Conservation (phyloP, 129 eudicot species). For the Arctium minus region DNA sequence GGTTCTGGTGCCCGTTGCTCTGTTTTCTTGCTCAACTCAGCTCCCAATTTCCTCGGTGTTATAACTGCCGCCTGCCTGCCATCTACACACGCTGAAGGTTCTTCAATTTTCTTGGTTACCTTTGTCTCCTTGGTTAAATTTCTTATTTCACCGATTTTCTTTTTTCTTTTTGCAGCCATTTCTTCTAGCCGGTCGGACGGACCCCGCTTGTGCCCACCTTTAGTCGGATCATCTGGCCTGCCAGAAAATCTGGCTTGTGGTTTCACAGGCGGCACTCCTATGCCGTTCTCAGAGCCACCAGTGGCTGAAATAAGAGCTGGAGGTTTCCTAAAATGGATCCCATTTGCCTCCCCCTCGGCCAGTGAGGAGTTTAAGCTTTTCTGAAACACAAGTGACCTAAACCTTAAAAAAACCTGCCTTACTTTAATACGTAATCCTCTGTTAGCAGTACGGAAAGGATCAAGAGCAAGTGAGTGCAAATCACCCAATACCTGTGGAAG, state of each 20-base stretch:
- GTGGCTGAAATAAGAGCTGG: not conserved
- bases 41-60: conserved; percentile 11
- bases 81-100: conserved; percentile 19
- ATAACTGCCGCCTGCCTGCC: conserved; percentile 30
- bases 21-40: conserved; percentile 34
- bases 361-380: conserved; percentile 46
- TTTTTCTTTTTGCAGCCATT: conserved; percentile 54
- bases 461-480: conserved; percentile 64
- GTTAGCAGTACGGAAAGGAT: conserved; percentile 43
- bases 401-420: conserved; percentile 48
- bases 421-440: conserved; percentile 25
- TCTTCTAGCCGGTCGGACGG: conserved; percentile 82
- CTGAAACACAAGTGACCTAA: conserved; percentile 70
- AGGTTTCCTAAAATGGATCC: conserved; percentile 19
- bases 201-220: conserved; percentile 67
- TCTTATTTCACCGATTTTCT: conserved; percentile 48
- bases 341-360: conserved; percentile 41
- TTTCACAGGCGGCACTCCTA: conserved; percentile 28
- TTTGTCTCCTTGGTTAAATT: conserved; percentile 43
- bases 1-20: conserved; percentile 41
- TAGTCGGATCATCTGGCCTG: conserved; percentile 57
- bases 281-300: conserved; percentile 7
- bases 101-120: conserved; percentile 32
- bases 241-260: conserved; percentile 16
- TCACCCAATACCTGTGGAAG: conserved; percentile 45